Base-by-base conservation (phyloP, 495 filamentous ascomycete genomes). In the Penicillium pulvis region DNA sequence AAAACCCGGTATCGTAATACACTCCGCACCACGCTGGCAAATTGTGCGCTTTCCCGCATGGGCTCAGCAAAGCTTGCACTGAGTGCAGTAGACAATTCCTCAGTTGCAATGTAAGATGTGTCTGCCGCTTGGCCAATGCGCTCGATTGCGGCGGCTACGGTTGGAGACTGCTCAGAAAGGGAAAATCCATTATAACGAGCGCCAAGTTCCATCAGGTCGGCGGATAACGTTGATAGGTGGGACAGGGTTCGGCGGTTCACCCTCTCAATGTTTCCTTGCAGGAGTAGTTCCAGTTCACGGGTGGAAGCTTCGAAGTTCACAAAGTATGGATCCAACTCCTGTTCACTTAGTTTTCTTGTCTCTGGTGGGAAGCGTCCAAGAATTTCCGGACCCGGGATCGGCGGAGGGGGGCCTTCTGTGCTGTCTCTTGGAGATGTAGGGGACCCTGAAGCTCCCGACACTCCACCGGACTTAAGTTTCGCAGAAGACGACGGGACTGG, bases 101-200 rank as follows among this genome's bases (percentile, higher is more conserved):
- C 92, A 0, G 93, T 97, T 24, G 91, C 92, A 55, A 98, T 93
- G 66, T 97, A 98, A 1, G 95, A 97, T 2, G 90, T 91, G 70
- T 98, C 94, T 2, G 92, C 91, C 4, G 94, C 95, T 70, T 98
- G 95, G 0, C 94, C 94, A 42, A 93, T 85, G 49, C 92, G 87
- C 73, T 98, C 94, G 58, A 98, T 96, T 3, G 94, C 93, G 5
- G 92, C 86, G n/a, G 91, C 89, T 4, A 98, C 87, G 2, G 90
- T 89, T 3, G 88, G 84, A 4, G 90, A 91, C 56, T 90, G 90
- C 72, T 98, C 95, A 0, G 92, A 96, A 0, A 98, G 78, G 0
- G 94, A 94, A 71, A 98, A 98, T n/a, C 89, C 95, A 66, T 98
- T 98, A 71, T 93, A 97, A 28, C 91, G 81, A 16, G 92, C 93